Evolutionary conservation across 2,329 filamentous ascomycete species (phyloP).

Genomic region (Ilyonectria robusta): DNA sequence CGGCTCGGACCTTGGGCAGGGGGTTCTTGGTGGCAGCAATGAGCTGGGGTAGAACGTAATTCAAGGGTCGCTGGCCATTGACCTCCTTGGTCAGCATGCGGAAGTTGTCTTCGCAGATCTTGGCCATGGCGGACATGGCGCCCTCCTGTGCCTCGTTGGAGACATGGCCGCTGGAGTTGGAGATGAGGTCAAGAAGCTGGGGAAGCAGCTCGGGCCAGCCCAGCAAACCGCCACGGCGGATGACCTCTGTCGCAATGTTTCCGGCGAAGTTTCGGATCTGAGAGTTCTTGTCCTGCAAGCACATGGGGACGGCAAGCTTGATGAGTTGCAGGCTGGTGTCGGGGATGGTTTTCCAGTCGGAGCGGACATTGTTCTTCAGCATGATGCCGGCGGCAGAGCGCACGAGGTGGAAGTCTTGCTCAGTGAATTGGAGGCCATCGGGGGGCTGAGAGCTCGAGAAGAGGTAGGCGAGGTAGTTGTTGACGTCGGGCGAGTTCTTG

Average conservation of each 20-base stretch:
- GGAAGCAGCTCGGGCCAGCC: conserved; percentile 93
- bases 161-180: conserved; percentile 78
- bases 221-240: conserved; percentile 86
- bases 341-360: conserved; percentile 81
- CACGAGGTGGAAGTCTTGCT: conserved; percentile 79
- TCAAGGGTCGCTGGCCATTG: conserved; percentile 88
- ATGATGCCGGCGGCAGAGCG: conserved; percentile 92
- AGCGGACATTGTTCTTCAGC: conserved; percentile 93
- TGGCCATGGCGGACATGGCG: conserved; percentile 91
- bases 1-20: conserved; percentile 82
- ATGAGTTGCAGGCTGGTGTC: conserved; percentile 82
- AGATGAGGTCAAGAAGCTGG: conserved; percentile 83
- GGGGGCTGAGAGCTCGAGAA: conserved; percentile 80
- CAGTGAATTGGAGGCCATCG: conserved; percentile 70
- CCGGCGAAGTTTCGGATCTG: conserved; percentile 92
- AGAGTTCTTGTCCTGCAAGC: conserved; percentile 83
- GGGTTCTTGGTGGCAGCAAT: conserved; percentile 87
- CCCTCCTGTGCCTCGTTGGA: conserved; percentile 86
- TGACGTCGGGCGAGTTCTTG: conserved; percentile 90
- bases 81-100: conserved; percentile 89
- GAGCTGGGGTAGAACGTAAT: conserved; percentile 90
- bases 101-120: conserved; percentile 97
- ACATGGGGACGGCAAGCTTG: conserved; percentile 82
- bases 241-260: conserved; percentile 93
- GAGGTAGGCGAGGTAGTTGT: conserved; percentile 96